Evolutionary conservation across 805 yeast species (phyloP), one percentile per base, ranked within the genome.

Genomic region (Kazachstania kunashirensis): DNA sequence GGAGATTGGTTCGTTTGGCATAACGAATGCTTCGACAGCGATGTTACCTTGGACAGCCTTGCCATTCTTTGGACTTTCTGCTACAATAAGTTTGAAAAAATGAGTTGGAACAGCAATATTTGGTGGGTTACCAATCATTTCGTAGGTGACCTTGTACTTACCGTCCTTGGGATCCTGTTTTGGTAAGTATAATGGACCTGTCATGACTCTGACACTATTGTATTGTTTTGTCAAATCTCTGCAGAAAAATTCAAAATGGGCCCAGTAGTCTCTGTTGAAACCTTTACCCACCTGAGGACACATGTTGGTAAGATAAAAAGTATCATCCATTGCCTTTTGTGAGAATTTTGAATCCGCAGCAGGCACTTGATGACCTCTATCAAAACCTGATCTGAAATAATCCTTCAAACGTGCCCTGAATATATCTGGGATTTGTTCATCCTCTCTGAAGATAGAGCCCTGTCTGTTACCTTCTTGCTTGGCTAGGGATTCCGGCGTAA

Each of bases 251-350:
- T 92, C 98, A 41, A 92, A 75, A 57, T 86, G 95, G 0, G 97
- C 94, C 98, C 98, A 92, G 57, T 92, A 82, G 57, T 92, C 97
- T 49, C 98, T 71, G 62, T 92, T 92, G 66, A 92, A 92, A 0
- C 98, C 98, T 5, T 81, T 94, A 3, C 98, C 98, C 3, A 92
- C 95, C 59, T 92, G 98, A 1, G 98, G 98, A 6, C 94, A 75
- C 70, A 92, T 89, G 60, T 92, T 92, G 5, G 95, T 79, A 49
- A 92, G 65, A 45, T 67, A 75, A 53, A 92, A 92, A 0, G 98
- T 92, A 57, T 89, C 95, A 60, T 92, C 80, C 97, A 92, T 89
- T 14, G 96, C 96, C 14, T 57, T 48, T 61, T 92, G 98, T 23
- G 77, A 75, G 62, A 76, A 92, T 55, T 84, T 86, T 18, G 97